phyloP scores from a whole-genome alignment of 2,329 filamentous ascomycete species.

The Rhinocladiella similis region DNA sequence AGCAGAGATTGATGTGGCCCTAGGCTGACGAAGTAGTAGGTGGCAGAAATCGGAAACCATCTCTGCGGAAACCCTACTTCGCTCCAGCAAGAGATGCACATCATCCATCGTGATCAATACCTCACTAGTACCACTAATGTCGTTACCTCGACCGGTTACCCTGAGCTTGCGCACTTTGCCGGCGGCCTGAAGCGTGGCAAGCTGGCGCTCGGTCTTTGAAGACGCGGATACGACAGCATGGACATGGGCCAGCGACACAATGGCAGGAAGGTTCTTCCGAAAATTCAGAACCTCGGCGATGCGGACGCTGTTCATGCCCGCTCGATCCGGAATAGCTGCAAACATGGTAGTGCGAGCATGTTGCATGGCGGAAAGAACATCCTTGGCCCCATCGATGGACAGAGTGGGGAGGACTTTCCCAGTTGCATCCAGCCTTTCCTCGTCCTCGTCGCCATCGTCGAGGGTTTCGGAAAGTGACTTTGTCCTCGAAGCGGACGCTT shows the following conservation, averaged over 20 bases:
- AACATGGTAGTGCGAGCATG: conserved; percentile 57
- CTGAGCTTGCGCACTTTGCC: conserved; percentile 56
- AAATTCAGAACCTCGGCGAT: conserved; percentile 62
- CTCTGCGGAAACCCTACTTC: conserved; percentile 29
- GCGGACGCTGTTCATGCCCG: conserved; percentile 63
- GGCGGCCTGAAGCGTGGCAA: conserved; percentile 52
- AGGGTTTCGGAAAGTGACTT: conserved; percentile 24
- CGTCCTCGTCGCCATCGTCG: conserved; percentile 30
- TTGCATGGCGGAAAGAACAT: conserved; percentile 55
- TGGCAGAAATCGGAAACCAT: conserved; percentile 26
- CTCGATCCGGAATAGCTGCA: conserved; percentile 54
- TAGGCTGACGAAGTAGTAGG: conserved; percentile 49
- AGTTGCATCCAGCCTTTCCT: conserved; percentile 51
- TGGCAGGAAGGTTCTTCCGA: conserved; percentile 54
- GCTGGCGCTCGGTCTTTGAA: conserved; percentile 60
- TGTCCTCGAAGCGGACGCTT: conserved; percentile 35
- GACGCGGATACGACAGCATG: conserved; percentile 58
- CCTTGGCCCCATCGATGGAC: conserved; percentile 45
- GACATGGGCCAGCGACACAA: conserved; percentile 61
- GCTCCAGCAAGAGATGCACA: conserved; percentile 49
- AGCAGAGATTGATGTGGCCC: conserved; percentile 47
- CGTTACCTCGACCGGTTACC: conserved; percentile 58
- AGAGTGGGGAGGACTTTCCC: conserved; percentile 53
- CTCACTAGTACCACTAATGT: conserved; percentile 58
- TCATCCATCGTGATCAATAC: conserved; percentile 57